These are phyloP conservation scores for Phytophthora nicotianae DNA, from an alignment of 352 stramenopile genomes.

Conservation along the genomic window DNA sequence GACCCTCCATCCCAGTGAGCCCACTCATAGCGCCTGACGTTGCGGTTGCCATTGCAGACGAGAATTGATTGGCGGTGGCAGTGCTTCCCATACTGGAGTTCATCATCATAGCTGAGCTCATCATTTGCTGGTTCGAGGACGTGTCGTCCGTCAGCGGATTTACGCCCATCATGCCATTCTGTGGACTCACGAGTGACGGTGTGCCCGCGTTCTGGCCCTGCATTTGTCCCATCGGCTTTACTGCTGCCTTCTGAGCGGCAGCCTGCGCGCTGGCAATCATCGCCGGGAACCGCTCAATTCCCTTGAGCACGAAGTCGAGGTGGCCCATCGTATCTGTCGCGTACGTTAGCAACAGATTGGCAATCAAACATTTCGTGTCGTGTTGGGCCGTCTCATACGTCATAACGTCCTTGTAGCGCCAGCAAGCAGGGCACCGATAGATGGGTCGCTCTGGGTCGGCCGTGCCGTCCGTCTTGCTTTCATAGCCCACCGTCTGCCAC, in stretches of 20 bases:
- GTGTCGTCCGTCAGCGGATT: conserved; percentile 42
- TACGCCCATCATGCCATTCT: conserved; percentile 41
- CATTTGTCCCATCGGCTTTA: conserved; percentile 46
- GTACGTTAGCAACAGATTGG: conserved; percentile 82
- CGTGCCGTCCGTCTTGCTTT: conserved; percentile 73
- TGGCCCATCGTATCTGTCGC: conserved; percentile 80
- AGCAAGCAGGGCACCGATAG: conserved; percentile 83
- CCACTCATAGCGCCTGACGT: conserved; percentile 50
- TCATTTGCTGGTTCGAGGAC: conserved; percentile 51
- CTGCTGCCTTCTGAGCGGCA: conserved; percentile 49
- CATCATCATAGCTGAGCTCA: no score
- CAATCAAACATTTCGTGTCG: conserved; percentile 85
- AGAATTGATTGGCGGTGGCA: conserved; percentile 55
- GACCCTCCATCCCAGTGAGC: conserved; percentile 67
- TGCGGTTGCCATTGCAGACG: conserved; percentile 36
- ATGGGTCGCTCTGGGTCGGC: conserved; percentile 77
- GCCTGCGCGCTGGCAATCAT: conserved; percentile 59
- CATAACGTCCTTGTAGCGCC: conserved; percentile 87
- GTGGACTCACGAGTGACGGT: conserved; percentile 51
- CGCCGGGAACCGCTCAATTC: conserved; percentile 72
- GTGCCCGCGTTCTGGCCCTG: conserved; percentile 25
- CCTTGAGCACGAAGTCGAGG: conserved; percentile 80
- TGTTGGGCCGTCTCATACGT: conserved; percentile 84
- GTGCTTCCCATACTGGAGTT: conserved; percentile 54
- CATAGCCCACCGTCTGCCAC: conserved; percentile 83